Evolutionary conservation across 148 eudicot genomes (phyloP).

Genomic region (Silene conica): DNA sequence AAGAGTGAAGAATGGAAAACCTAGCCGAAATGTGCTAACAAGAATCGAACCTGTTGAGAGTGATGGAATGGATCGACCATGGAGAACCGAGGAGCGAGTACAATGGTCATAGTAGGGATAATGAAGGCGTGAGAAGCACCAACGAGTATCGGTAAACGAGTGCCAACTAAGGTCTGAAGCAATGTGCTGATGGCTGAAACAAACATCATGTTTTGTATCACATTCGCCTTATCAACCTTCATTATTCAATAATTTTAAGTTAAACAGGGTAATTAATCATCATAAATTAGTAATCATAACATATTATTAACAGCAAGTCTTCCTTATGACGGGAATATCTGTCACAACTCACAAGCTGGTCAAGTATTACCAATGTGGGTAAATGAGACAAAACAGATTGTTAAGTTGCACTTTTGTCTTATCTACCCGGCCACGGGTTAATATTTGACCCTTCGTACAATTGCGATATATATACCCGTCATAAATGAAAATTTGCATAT

Average conservation of each 20-base stretch:
- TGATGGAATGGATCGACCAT: conserved; percentile 19
- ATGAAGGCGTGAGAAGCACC: conserved; percentile 64
- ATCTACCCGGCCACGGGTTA: too few relatives aligned
- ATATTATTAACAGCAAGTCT: too few relatives aligned
- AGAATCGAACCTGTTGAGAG: conserved; percentile 17
- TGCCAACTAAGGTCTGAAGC: conserved; percentile 67
- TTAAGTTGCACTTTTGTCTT: too few relatives aligned
- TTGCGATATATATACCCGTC: too few relatives aligned
- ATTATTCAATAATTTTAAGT: background rate
- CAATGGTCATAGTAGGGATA: conserved; percentile 46
- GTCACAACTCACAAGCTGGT: too few relatives aligned
- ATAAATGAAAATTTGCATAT: too few relatives aligned
- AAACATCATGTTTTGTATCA: conserved; percentile 68
- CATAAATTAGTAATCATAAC: background rate
- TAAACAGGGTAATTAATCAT: background rate
- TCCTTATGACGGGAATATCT: too few relatives aligned
- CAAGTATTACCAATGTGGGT: too few relatives aligned
- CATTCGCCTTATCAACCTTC: conserved; percentile 61
- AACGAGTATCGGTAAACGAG: conserved; percentile 65
- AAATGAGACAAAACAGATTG: too few relatives aligned
- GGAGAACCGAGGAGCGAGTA: conserved; percentile 36
- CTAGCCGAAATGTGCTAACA: background rate
- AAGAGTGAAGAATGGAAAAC: too few relatives aligned
- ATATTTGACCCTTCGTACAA: too few relatives aligned
- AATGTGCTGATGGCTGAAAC: conserved; percentile 73